Percentiles rank a stretch among this genome's conserved stretches.
Evolutionary conservation across 192 early-diverging fungal genomes (phyloP).

Genomic region (Entomortierella parvispora): DNA sequence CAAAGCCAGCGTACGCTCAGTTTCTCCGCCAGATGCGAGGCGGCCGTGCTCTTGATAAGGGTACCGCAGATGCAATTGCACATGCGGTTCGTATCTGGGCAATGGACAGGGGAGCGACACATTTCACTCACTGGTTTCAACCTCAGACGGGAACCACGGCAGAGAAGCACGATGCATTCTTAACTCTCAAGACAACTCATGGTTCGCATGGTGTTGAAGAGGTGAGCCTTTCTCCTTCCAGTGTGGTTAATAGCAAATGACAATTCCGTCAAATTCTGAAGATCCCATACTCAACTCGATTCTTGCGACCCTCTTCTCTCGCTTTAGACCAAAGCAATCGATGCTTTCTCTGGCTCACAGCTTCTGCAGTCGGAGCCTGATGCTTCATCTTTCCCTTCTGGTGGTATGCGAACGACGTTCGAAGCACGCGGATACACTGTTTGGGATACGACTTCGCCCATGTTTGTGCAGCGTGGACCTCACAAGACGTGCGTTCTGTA

Average conservation of each 20-base stretch:
- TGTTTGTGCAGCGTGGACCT: slow-evolving; percentile 92
- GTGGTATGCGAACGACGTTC: slow-evolving; percentile 96
- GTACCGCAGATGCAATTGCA: slow-evolving; percentile 96
- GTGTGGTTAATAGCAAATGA: no score
- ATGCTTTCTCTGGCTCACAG: slow-evolving; percentile 95
- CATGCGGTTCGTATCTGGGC: slow-evolving; percentile 97
- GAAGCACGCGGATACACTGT: slow-evolving; percentile 99
- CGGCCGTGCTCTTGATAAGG: slow-evolving; percentile 84
- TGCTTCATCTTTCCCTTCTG: slow-evolving; percentile 98
- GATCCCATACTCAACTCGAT: no score
- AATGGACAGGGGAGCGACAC: slow-evolving; percentile 93
- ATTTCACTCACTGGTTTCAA: slow-evolving; percentile 99
- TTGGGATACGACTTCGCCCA: slow-evolving; percentile 95
- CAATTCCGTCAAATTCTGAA: no score
- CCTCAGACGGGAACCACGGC: slow-evolving; percentile 97
- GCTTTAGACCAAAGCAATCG: slow-evolving; percentile 72
- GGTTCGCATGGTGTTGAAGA: slow-evolving; percentile 81
- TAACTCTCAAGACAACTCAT: slow-evolving; percentile 84
- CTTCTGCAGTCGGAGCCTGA: slow-evolving; percentile 98
- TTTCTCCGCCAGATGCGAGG: slow-evolving; percentile 93
- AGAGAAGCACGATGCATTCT: slow-evolving; percentile 98
- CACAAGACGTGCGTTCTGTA: slow-evolving; percentile 93
- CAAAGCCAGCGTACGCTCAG: slow-evolving; percentile 92
- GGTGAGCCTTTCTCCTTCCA: slow-evolving; percentile 37
- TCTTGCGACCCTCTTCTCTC: slow-evolving; percentile 8